Evolutionary conservation across 805 yeast species (phyloP), one percentile per base, ranked within the genome.

Genomic region (Pichia deserticola): DNA sequence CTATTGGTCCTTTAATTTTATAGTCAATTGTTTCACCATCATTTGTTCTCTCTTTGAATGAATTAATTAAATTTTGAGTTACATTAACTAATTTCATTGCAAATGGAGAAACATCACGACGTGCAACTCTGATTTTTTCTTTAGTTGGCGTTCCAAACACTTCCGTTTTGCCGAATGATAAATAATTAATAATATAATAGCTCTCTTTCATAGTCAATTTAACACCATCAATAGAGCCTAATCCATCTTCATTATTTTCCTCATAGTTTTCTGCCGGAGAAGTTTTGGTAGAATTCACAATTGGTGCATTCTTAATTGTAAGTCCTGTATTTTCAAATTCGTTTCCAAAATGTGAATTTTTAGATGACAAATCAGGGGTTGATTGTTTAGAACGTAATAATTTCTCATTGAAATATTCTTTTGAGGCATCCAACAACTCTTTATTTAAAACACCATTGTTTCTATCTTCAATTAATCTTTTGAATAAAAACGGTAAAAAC

Each of bases 41-140:
- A 29, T 49, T 54, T 7, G 52, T 51, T 15, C 57, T 58, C 12
- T 60, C 54, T 47, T 56, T 62, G 34, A 63, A 36, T 6, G 36
- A 42, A 3, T 57, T 63, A 3, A 66, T 38, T 9, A 58, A 41
- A 25, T 57, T 51, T 11, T 50, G 45, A 2, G 62, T 58, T 1
- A 48, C 55, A 5, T 52, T 45, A 5, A 67, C 40, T 3, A 69
- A 40, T 28, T 65, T 63, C n/a, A 51, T 51, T 39, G 67, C 64
- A 42, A 56, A 57, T 4, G 73, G 72, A 7, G 74, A 61, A 5
- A 77, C 69, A 53, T 77, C 81, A 44, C 77, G 65, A 53, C 77
- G 66, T 2, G 81, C 79, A 45, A 77, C 77, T 47, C 68, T 71
- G 0, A 66, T 47, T 48, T 74, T 73, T 30, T 64, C 68, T 25